Evolutionary conservation across 1,139 yeast species (phyloP), one percentile per base, ranked within the genome.

Genomic region (Candida smagusa): DNA sequence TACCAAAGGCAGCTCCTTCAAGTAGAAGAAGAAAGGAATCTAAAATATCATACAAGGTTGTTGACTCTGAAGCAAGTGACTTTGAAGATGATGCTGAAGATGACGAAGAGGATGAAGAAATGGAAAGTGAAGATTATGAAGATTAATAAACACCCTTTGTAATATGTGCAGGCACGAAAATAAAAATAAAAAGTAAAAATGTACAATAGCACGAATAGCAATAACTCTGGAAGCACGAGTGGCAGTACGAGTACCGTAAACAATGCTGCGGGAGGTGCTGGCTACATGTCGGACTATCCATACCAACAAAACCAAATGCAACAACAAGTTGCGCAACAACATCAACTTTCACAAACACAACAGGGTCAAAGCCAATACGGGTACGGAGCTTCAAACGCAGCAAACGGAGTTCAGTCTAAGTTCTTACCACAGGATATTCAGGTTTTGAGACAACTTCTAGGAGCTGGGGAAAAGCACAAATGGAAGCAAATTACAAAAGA

Each of bases 401-500:
- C 41, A 29, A 37, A 31, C 35, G 34, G 16, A 35, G 36, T 43
- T 21, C 30, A 44, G 29, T 37, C 56, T 24, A 66, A 63, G 45
- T 67, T 69, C 44, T 44, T 61, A 4, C 57, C 61, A 11, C 69
- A 63, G 36, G 74, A 69, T 41, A 55, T 68, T 29, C 69, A 61
- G 42, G 58, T 68, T 25, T 56, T 69, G 41, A 61, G 61, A 40
- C 74, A 66, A 45, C 54, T 69, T 31, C 53, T 69, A 36, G 56
- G 58, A 19, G 61, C 69, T 1, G 74, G 74, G 6, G 75, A 69
- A 41, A 69, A 69, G 43, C 63, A 65, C 50, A 69, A 69, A 47
- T 69, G 75, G 75, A 69, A 69, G 47, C 72, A 66, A 47, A 65
- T 69, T 44, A 69, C 75, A 32, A 68, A 65, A 47, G 73, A 68